phyloP scores from a whole-genome alignment of 306 rosid species.

The Phaseolus lunatus region DNA sequence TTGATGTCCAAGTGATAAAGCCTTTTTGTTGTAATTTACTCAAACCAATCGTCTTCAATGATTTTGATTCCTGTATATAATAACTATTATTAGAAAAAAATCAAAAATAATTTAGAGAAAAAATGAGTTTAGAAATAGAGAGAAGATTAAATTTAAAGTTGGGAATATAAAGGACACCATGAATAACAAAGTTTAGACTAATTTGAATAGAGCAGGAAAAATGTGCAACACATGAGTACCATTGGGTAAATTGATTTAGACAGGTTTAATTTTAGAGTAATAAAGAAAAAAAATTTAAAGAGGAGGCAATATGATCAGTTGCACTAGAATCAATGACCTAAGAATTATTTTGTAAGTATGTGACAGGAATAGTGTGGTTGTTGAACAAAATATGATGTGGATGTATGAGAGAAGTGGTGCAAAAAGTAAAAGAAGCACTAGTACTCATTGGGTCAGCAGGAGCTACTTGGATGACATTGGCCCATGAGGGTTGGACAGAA shows the following conservation, averaged over 20 bases:
- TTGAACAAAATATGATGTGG: background rate
- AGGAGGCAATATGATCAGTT: background rate
- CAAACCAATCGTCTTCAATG: constrained; percentile 1
- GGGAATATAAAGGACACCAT: background rate
- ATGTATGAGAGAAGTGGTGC: background rate
- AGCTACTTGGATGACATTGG: too few species aligned
- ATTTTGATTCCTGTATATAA: background rate
- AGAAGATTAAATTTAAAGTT: background rate
- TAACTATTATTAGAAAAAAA: background rate
- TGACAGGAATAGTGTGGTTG: background rate
- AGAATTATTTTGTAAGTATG: background rate
- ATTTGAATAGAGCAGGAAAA: background rate
- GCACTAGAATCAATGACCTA: background rate
- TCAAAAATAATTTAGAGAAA: background rate
- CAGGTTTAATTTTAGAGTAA: too few species aligned
- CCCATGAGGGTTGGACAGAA: too few species aligned
- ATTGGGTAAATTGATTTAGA: background rate
- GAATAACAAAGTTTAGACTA: background rate
- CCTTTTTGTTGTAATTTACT: background rate
- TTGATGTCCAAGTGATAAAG: background rate
- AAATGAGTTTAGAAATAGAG: background rate
- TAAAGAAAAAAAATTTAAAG: too few species aligned
- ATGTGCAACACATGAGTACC: background rate
- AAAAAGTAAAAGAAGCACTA: background rate
- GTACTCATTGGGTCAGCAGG: background rate